Evolutionary conservation across 352 stramenopile species (phyloP).

Genomic region (Globisporangium sylvaticum): DNA sequence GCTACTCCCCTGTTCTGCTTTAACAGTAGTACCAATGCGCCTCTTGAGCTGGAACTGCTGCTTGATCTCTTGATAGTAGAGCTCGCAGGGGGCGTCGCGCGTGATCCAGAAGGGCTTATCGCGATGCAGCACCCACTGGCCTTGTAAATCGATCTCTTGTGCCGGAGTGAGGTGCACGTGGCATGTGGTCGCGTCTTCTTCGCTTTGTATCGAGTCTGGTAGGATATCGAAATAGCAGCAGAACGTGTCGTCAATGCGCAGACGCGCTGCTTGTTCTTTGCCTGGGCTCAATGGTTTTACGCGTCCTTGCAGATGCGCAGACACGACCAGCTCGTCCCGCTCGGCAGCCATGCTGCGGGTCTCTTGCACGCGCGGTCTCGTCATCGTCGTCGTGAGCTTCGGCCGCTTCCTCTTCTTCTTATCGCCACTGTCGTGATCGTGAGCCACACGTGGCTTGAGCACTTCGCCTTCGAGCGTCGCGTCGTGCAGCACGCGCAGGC

Average conservation of each 20-base stretch:
- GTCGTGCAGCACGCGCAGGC: slow-evolving; percentile 36
- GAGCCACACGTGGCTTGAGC: slow-evolving; percentile 10
- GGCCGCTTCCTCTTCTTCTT: slow-evolving; percentile 30
- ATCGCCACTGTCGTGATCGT: neutral
- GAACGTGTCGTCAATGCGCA: slow-evolving; percentile 21
- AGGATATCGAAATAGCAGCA: slow-evolving; percentile 45
- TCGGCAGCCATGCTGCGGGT: neutral
- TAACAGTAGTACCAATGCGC: neutral
- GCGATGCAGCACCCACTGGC: slow-evolving; percentile 4
- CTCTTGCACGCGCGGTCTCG: neutral
- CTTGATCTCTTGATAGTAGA: slow-evolving; percentile 15
- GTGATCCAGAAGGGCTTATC: slow-evolving; percentile 20
- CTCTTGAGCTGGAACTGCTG: slow-evolving; percentile 6
- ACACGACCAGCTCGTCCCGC: neutral
- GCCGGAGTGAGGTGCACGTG: slow-evolving; percentile 33
- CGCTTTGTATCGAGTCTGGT: slow-evolving; percentile 19
- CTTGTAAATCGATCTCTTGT: neutral
- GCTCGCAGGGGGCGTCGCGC: slow-evolving; percentile 11
- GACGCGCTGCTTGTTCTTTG: neutral
- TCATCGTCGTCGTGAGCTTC: slow-evolving; percentile 7
- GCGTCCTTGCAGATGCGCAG: slow-evolving; percentile 16
- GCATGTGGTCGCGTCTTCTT: slow-evolving; percentile 40
- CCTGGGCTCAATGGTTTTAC: slow-evolving; percentile 6
- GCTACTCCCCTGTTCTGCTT: neutral
- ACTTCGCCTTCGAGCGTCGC: slow-evolving; percentile 37